phyloP scores from a whole-genome alignment of 164 flowering plant species.

The Annona cherimola region DNA sequence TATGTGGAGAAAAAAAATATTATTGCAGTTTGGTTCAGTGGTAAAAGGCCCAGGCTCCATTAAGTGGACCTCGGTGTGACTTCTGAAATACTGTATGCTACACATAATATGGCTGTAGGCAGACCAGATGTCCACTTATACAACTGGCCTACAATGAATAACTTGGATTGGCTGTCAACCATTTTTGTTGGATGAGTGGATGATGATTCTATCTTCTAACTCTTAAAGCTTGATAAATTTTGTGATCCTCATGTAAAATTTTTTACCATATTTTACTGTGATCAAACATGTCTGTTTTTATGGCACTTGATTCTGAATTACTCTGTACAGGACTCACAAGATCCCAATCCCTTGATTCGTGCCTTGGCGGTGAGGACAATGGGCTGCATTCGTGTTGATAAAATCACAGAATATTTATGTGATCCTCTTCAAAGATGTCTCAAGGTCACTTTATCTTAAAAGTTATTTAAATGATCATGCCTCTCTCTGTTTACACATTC shows the following conservation, averaged over 20 bases:
- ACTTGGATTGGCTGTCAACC: neutral
- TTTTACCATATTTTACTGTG: neutral
- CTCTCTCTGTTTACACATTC: neutral
- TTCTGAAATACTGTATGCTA: neutral
- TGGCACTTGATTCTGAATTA: neutral
- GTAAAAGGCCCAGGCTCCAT: neutral
- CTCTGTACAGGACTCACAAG: conserved; percentile 86
- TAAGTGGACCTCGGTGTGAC: neutral
- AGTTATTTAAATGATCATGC: neutral
- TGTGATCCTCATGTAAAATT: neutral
- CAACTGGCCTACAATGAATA: neutral
- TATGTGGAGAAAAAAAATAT: no score
- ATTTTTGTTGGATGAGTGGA: neutral
- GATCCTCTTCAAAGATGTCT: conserved; percentile 99
- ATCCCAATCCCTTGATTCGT: conserved; percentile 96
- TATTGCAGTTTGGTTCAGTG: neutral
- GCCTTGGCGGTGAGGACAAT: conserved; percentile 96
- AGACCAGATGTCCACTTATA: neutral
- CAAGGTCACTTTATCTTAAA: conserved; percentile 48
- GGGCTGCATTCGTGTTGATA: conserved; percentile 99
- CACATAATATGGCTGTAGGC: neutral
- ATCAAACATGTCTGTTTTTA: neutral
- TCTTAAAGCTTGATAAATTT: no score
- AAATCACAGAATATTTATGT: conserved; percentile 96
- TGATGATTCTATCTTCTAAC: neutral